Base-by-base conservation (phyloP, 495 filamentous ascomycete species). In the Umbilicaria muhlenbergii region DNA sequence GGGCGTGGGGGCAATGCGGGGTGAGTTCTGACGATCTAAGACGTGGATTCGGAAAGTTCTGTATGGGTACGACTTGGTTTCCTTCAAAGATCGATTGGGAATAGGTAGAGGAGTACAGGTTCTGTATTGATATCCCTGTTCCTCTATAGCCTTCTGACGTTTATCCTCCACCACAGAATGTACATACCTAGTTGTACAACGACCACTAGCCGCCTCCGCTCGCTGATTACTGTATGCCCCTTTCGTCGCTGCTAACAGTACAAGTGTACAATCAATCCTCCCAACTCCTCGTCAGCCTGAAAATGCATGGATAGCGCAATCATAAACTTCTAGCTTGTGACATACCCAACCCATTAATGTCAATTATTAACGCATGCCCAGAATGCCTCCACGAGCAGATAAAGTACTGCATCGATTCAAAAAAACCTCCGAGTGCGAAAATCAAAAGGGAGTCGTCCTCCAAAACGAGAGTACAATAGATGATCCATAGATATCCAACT, bases 161-260 rank as follows among this genome's bases (percentile, higher is more conserved):
- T 15, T 41, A 15, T 1, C 41, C 41, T 32, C 1, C 34, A 14
- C 35, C 40, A 32, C 41, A 43, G 17, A 48, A 40, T 11, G 46
- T 40, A 16, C 18, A 42, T 48, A 18, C 45, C 38, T 32, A 41
- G 34, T 38, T 35, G 34, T 24, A 38, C 33, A 15, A 40, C 40
- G 31, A 31, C 34, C 10, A 49, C 48, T 19, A 34, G 48, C 19
- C 45, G 41, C 11, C 48, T 35, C 1, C 40, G 41, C 1, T 48
- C 46, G 11, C 18, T 40, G 17, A 36, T 39, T 36, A 43, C 16
- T 5, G 5, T 39, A 11, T 39, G 14, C 17, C 14, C 32, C 32
- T n/a, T 5, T 6, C 31, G n/a, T 35, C 28, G 13, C n/a, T 28
- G 11, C 33, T 37, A 18, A 11, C 3, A 5, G 16, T 11, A 32